phyloP scores from a whole-genome alignment of 2,329 filamentous ascomycete genomes.

The Pyricularia sp. region DNA sequence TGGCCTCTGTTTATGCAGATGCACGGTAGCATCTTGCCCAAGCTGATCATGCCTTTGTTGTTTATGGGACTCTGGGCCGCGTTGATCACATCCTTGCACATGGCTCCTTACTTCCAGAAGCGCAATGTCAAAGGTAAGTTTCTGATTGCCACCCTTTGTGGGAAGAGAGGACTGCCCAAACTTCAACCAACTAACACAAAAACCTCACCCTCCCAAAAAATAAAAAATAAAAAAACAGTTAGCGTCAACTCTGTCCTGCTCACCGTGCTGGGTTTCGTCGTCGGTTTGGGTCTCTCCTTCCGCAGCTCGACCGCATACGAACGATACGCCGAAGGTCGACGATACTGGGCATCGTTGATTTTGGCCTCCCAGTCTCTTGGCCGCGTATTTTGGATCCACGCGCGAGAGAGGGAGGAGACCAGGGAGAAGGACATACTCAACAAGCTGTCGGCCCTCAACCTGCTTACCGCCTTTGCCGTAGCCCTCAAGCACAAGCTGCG shows the following conservation, averaged over 20 bases:
- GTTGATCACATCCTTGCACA: conserved; percentile 35
- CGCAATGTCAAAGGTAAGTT: background rate
- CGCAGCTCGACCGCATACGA: conserved; percentile 70
- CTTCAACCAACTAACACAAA: background rate
- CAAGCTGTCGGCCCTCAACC: conserved; percentile 55
- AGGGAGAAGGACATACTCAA: conserved; percentile 49
- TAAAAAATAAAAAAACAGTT: conserved; percentile 14
- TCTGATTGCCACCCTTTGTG: too few species aligned
- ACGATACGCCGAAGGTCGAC: conserved; percentile 44
- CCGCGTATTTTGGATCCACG: conserved; percentile 74
- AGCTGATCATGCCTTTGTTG: conserved; percentile 58
- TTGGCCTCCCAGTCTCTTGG: conserved; percentile 54
- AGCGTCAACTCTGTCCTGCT: conserved; percentile 58
- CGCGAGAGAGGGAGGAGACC: conserved; percentile 45
- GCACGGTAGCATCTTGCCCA: conserved; percentile 59
- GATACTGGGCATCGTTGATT: conserved; percentile 44
- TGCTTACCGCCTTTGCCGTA: conserved; percentile 55
- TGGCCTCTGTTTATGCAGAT: conserved; percentile 66
- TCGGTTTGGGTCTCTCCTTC: conserved; percentile 66
- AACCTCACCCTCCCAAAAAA: background rate
- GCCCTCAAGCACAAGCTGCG: conserved; percentile 61
- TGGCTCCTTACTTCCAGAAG: background rate
- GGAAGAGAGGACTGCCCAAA: background rate
- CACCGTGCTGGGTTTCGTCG: conserved; percentile 75
- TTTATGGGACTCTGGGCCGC: conserved; percentile 55